Evolutionary conservation across 805 yeast species (phyloP).

Genomic region (Sugiyamaella boreocaroliniensis): DNA sequence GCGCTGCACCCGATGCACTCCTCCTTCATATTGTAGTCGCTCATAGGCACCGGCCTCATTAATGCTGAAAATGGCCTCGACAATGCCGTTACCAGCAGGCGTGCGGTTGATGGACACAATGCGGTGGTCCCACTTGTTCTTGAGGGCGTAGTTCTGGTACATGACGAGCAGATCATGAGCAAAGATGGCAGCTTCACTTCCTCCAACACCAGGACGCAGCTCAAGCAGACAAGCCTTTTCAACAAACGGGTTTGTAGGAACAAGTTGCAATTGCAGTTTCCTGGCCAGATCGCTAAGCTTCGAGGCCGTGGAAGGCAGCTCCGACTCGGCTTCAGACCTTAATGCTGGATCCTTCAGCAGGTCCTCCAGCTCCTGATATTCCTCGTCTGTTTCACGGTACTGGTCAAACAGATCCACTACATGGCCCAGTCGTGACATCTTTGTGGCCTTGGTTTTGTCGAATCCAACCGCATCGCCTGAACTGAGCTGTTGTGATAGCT

Average conservation of each 20-base stretch:
- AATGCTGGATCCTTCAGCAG: constrained; percentile 44
- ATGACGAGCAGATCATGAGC: constrained; percentile 71
- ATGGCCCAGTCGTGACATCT: constrained; percentile 40
- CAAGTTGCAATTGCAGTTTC: constrained; percentile 42
- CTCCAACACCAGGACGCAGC: constrained; percentile 93
- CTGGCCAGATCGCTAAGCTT: constrained; percentile 38
- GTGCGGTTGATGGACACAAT: constrained; percentile 52
- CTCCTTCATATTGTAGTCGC: constrained; percentile 73
- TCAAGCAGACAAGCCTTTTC: constrained; percentile 77
- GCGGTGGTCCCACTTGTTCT: constrained; percentile 59
- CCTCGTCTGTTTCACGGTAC: constrained; percentile 29
- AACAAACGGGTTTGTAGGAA: constrained; percentile 72
- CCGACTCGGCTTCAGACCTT: constrained; percentile 54
- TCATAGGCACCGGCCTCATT: constrained; percentile 75
- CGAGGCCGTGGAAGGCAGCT: constrained; percentile 45
- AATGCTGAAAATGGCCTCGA: constrained; percentile 69
- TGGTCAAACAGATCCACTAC: constrained; percentile 39
- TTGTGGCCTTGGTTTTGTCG: constrained; percentile 43
- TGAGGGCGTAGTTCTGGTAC: constrained; percentile 68
- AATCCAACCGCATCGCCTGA: constrained; percentile 35
- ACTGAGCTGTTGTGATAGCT: constrained; percentile 39
- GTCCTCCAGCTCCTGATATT: constrained; percentile 38
- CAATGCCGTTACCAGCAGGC: constrained; percentile 49
- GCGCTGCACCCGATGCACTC: constrained; percentile 93
- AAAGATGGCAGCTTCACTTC: constrained; percentile 85